Percentiles rank a stretch among this genome's conserved stretches.
phyloP scores from a whole-genome alignment of 768 basidiomycete species.

The Russula emetica region DNA sequence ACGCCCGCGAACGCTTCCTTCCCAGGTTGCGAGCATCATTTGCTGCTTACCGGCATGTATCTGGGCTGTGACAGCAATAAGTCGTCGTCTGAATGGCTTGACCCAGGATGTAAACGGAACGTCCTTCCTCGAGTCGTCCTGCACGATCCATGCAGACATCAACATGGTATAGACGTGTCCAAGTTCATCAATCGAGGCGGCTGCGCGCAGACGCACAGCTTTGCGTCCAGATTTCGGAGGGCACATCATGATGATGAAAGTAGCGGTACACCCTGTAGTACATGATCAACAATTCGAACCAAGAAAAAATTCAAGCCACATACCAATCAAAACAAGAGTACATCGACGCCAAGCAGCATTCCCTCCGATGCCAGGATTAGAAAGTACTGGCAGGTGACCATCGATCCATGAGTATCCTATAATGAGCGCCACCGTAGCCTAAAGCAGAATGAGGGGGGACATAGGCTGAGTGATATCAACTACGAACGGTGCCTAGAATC shows the following conservation, averaged over 20 bases:
- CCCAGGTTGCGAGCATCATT: constrained; percentile 43
- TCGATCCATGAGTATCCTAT: constrained; percentile 58
- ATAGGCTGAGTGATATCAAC: background rate
- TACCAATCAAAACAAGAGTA: constrained; percentile 48
- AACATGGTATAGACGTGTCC: constrained; percentile 43
- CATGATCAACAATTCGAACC: background rate
- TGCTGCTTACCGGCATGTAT: constrained; percentile 35
- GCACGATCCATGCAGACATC: constrained; percentile 41
- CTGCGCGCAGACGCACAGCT: constrained; percentile 44
- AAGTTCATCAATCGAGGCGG: constrained; percentile 40
- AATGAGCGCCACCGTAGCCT: constrained; percentile 46
- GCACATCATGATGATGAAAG: constrained; percentile 52
- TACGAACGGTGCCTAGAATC: constrained; percentile 39
- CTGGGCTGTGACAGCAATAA: constrained; percentile 35
- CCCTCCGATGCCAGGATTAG: constrained; percentile 53
- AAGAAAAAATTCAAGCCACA: constrained; percentile 14
- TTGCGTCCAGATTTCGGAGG: constrained; percentile 49
- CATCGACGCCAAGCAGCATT: constrained; percentile 50
- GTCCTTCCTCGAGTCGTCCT: constrained; percentile 20
- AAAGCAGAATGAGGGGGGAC: constrained; percentile 6
- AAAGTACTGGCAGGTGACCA: constrained; percentile 42
- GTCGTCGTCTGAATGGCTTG: constrained; percentile 31
- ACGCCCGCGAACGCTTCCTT: constrained; percentile 46
- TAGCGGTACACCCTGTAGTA: constrained; percentile 43
- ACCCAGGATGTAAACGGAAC: constrained; percentile 29